These are phyloP conservation scores for sorghum (Sorghum bicolor) DNA, from an alignment of 176 grass and related monocot species.

Conservation along the genomic window Sorghum_bicolor_NCBIv3 NC_012872.2:73068001-73068500, in stretches of 20 bases:
- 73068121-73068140: constrained; percentile 93
- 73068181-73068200: constrained; percentile 94
- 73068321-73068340: constrained; percentile 51
- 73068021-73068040: constrained; percentile 93
- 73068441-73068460: constrained; percentile 54
- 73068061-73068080: constrained; percentile 63
- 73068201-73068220: constrained; percentile 91
- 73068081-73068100: constrained; percentile 43
- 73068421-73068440: constrained; percentile 78
- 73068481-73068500: constrained; percentile 70
- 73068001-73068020: constrained; percentile 95
- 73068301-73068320: constrained; percentile 66
- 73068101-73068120: constrained; percentile 82
- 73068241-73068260: constrained; percentile 54
- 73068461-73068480: constrained; percentile 69
- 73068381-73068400: constrained; percentile 74
- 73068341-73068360: constrained; percentile 79
- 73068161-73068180: constrained; percentile 66
- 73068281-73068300: constrained; percentile 86
- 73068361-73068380: constrained; percentile 83
- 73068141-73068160: constrained; percentile 81
- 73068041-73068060: constrained; percentile 66
- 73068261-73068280: constrained; percentile 95
- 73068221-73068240: constrained; percentile 71
- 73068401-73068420: constrained; percentile 68